Evolutionary conservation across 495 filamentous ascomycete genomes (phyloP).

Genomic region (Hypomontagnella submonticulosa): DNA sequence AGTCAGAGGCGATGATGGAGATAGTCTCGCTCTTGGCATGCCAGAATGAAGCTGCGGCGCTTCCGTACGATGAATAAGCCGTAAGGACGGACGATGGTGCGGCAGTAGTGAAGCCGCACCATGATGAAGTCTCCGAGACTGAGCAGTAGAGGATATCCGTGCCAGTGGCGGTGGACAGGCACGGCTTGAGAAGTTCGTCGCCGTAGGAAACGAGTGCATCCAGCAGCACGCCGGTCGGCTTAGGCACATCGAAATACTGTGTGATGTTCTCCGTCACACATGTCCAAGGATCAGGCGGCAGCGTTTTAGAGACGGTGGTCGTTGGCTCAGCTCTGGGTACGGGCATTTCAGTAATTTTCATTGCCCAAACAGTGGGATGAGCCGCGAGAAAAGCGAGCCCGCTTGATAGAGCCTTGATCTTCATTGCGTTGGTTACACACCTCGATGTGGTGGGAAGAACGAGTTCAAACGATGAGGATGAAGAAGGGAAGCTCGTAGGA

Average conservation of each 20-base stretch:
- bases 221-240: neutral
- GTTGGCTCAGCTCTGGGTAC: neutral
- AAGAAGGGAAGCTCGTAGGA: no score
- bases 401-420: no score
- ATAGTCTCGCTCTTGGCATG: neutral
- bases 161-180: neutral
- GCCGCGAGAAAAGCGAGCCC: no score
- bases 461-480: no score
- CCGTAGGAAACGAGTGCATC: neutral
- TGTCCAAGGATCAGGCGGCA: neutral
- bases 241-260: neutral
- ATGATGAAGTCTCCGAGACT: neutral
- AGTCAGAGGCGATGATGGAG: neutral
- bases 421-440: no score
- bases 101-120: neutral
- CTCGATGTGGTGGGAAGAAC: no score
- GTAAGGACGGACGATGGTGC: neutral
- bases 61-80: neutral
- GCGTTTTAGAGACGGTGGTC: neutral
- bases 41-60: neutral
- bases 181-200: constrained; percentile 1
- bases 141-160: neutral
- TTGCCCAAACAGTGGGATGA: no score
- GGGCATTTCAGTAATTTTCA: neutral
- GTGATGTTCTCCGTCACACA: constrained; percentile 2